Percentiles rank a stretch among this genome's conserved stretches.
These are phyloP conservation scores for Polytrichum formosum DNA, from an alignment of 225 moss, liverwort and hornwort species.

Conservation along the genomic window DNA sequence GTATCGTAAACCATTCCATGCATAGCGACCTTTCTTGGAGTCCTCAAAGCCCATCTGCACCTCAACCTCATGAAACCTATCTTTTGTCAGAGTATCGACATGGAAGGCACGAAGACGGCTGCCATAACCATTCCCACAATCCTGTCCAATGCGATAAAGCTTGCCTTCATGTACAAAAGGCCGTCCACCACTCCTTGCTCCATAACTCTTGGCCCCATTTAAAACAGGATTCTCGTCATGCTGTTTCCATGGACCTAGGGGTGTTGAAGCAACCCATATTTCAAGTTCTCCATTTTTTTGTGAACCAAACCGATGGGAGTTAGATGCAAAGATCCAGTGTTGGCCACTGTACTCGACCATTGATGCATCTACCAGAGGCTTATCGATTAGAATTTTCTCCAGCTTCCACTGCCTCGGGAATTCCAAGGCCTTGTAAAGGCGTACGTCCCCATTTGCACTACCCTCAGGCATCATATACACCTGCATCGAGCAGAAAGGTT, in stretches of 20 bases:
- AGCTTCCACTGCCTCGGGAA: conserved; percentile 78
- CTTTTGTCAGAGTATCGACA: conserved; percentile 45
- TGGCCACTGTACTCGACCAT: conserved; percentile 56
- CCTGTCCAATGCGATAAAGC: conserved; percentile 83
- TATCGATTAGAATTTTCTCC: conserved; percentile 58
- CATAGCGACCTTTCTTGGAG: conserved; percentile 69
- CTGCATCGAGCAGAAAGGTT: conserved; percentile 24
- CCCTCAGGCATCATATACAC: conserved; percentile 99
- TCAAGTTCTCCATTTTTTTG: conserved; percentile 84
- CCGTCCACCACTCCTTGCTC: conserved; percentile 81
- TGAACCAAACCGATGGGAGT: conserved; percentile 52
- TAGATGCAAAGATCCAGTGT: conserved; percentile 84
- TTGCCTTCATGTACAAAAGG: conserved; percentile 66
- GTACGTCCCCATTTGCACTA: conserved; percentile 60
- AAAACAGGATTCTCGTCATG: conserved; percentile 67
- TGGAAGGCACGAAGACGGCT: conserved; percentile 73
- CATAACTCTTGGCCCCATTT: conserved; percentile 54
- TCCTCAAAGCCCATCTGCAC: conserved; percentile 64
- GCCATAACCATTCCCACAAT: conserved; percentile 86
- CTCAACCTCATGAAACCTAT: conserved; percentile 65
- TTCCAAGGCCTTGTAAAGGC: conserved; percentile 60
- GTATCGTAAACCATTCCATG: conserved; percentile 85
- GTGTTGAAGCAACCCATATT: conserved; percentile 73
- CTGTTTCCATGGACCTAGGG: conserved; percentile 77
- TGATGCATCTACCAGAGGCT: conserved; percentile 87